A percentile compares a stretch with the other conserved stretches of the same genome.
phyloP scores from a whole-genome alignment of 345 rosid genomes.

The Boechera stricta region DNA sequence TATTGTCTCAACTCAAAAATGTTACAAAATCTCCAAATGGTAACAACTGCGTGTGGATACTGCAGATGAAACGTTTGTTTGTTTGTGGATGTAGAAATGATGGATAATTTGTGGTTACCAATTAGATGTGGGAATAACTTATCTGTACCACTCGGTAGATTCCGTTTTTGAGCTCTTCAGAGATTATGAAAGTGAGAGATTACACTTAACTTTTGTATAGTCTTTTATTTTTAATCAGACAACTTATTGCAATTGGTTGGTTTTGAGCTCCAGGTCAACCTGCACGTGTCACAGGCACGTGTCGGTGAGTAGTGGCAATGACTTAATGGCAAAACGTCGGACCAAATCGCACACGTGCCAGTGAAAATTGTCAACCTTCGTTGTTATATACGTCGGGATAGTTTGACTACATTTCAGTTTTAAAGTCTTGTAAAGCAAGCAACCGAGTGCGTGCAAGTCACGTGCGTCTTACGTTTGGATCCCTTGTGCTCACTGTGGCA shows the following conservation, averaged over 20 bases:
- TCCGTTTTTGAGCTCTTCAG: slow-evolving; percentile 5
- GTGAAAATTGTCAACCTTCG: not conserved
- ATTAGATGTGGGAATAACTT: slow-evolving; percentile 13
- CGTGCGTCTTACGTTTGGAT: slow-evolving; percentile 37
- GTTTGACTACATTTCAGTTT: slow-evolving; percentile 26
- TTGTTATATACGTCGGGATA: not conserved
- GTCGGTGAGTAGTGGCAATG: slow-evolving; percentile 2
- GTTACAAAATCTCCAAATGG: slow-evolving; percentile 3
- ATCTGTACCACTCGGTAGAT: slow-evolving; percentile 9
- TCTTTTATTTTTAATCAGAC: not conserved
- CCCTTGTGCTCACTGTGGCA: not conserved
- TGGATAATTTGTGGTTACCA: slow-evolving; percentile 7
- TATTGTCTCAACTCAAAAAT: not conserved
- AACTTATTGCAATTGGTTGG: slow-evolving; percentile 7
- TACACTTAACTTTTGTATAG: not conserved
- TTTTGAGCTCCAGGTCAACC: slow-evolving; percentile 4
- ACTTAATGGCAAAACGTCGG: slow-evolving; percentile 9
- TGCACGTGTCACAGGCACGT: slow-evolving; percentile 25
- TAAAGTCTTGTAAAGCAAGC: slow-evolving; percentile 38
- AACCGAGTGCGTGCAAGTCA: slow-evolving; percentile 36
- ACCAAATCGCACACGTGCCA: slow-evolving; percentile 19
- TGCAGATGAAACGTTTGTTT: slow-evolving; percentile 19
- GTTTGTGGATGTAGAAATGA: slow-evolving; percentile 14
- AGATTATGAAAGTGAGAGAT: slow-evolving; percentile 23
- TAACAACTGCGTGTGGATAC: slow-evolving; percentile 1